Evolutionary conservation across 148 eudicot species (phyloP), one percentile per base, ranked within the genome.

Genomic region (Diospyros kaki): DNA sequence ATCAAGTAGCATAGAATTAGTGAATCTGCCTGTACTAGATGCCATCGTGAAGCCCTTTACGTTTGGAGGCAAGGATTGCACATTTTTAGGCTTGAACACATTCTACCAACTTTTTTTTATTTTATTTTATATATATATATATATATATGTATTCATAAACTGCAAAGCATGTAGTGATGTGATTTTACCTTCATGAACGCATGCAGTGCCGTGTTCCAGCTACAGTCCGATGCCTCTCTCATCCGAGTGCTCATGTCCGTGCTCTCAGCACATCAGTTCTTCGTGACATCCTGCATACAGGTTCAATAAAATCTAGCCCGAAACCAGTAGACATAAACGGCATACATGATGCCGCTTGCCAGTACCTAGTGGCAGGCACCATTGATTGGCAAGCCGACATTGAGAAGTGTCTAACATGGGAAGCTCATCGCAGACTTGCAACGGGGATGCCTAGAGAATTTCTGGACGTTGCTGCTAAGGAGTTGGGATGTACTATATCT

Each of bases 141-240:
- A n/a, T n/a, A n/a, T n/a, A n/a, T n/a, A n/a, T n/a, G n/a, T n/a
- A n/a, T 28, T 28, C 0, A 28, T 28, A 28, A 28, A 28, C 28
- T 3, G 39, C 53, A 59, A 61, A 51, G 54, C 69, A 17, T 64
- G 53, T 64, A 3, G 11, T 66, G 54, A 69, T 73, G 44, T 48
- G 65, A 51, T 66, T 50, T 66, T 28, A 48, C 28, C 42, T 58
- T 52, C 6, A 58, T 13, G 14, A 54, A 58, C 15, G 38, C 4
- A 6, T 87, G 83, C 96, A 95, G 99, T 92, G 99, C 77, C 99
- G 99, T 66, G 84, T 95, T 62, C 87, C 99, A 64, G 94, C 99
- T 7, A 95, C 96, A 10, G 80, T 89, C n/a, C 89, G 89, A 39
- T 95, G 99, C 78, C 86, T 95, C 28, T 95, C 96, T 79, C 99